Percentiles rank a stretch among this genome's conserved stretches.
phyloP scores from a whole-genome alignment of 2,329 filamentous ascomycete genomes.

The Helotiales sp. region DNA sequence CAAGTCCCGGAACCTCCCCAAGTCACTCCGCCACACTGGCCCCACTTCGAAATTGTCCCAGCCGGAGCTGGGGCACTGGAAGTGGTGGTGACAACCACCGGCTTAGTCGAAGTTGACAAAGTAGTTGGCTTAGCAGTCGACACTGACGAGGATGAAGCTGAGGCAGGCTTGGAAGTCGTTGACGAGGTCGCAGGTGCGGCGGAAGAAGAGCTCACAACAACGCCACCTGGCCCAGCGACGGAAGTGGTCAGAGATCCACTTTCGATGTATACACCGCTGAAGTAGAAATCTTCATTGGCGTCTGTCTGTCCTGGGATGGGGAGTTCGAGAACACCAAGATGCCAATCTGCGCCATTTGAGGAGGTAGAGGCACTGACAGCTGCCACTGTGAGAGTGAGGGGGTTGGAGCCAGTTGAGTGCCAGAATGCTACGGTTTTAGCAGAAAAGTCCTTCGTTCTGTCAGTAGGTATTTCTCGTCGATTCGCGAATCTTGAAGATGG shows the following conservation, averaged over 20 bases:
- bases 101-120: conserved; percentile 58
- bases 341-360: conserved; percentile 74
- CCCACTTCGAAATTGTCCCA: conserved; percentile 29
- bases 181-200: neutral
- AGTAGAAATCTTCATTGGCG: conserved; percentile 69
- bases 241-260: conserved; percentile 52
- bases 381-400: conserved; percentile 61
- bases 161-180: conserved; percentile 2
- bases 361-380: conserved; percentile 64
- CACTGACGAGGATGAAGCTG: neutral
- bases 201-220: conserved; percentile 22
- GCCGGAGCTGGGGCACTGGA: conserved; percentile 14
- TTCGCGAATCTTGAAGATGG: neutral
- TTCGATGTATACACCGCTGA: conserved; percentile 75
- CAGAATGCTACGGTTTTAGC: conserved; percentile 68
- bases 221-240: conserved; percentile 45
- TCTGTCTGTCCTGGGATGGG: conserved; percentile 61
- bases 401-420: conserved; percentile 67
- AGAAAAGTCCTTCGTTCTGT: conserved; percentile 57
- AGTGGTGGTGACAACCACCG: neutral
- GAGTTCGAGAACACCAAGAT: conserved; percentile 71
- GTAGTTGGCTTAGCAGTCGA: conserved; percentile 39
- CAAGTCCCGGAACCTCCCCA: conserved; percentile 38
- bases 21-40: conserved; percentile 36
- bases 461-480: neutral